A percentile compares a stretch with the other conserved stretches of the same genome.
These are phyloP conservation scores for Selaginella tamariscina DNA, from an alignment of 75 land plant species.

Conservation along the genomic window DNA sequence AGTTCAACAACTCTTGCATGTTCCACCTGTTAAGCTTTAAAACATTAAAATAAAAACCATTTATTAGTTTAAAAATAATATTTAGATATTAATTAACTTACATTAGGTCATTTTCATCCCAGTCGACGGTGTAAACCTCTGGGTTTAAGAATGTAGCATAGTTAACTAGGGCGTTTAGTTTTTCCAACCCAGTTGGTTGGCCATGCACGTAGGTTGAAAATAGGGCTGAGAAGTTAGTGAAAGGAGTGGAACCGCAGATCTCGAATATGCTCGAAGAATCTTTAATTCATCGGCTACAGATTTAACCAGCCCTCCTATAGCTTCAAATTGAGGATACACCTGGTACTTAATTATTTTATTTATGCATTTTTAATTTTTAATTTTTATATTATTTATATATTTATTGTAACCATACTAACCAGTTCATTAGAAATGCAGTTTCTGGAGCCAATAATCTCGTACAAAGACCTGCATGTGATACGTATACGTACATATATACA, in stretches of 20 bases:
- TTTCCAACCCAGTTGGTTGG: not conserved
- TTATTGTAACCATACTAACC: too few relatives aligned
- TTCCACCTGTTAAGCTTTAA: not conserved
- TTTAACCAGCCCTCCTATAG: not conserved
- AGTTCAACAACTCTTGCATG: not conserved
- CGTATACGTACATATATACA: too few relatives aligned
- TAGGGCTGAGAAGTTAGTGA: slow-evolving; percentile 1
- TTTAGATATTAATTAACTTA: not conserved
- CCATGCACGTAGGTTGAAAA: not conserved
- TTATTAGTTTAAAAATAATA: not conserved
- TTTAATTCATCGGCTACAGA: not conserved
- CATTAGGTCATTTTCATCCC: slow-evolving; percentile 10
- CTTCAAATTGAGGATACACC: slow-evolving; percentile 8
- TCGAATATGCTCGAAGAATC: not conserved
- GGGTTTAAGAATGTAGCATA: not conserved
- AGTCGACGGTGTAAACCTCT: slow-evolving; percentile 9
- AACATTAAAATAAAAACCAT: not conserved
- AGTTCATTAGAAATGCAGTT: not conserved
- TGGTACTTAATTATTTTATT: too few relatives aligned
- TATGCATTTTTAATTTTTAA: too few relatives aligned
- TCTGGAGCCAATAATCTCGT: not conserved
- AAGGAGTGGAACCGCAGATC: not conserved
- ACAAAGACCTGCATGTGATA: too few relatives aligned
- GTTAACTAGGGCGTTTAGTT: not conserved
- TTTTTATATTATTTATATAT: too few relatives aligned